Evolutionary conservation across 1,284 basidiomycete genomes (phyloP), one percentile per base, ranked within the genome.

Genomic region (Austroboletus niveus): DNA sequence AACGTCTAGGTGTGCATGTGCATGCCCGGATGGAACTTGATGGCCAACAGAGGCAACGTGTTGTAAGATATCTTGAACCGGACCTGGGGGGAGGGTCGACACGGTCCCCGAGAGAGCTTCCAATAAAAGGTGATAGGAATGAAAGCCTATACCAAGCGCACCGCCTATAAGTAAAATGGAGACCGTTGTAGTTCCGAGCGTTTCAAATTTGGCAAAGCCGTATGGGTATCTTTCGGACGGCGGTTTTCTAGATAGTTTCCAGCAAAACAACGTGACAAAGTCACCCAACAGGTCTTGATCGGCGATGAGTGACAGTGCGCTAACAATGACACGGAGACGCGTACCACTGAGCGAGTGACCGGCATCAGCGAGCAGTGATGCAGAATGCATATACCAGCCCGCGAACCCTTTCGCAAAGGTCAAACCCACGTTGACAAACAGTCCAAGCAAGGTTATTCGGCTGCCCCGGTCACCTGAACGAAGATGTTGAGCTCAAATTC

Each of bases 171-270:
- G 80, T 47, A 96, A 80, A 42, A 95, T 72, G 10, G 89, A 89
- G 46, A 96, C 88, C 30, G 87, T 84, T 8, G 90, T 82, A 10
- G 93, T 94, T 42, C 94, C 94, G 41, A 96, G 77, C 5, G 94
- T 95, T 71, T 98, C 95, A 61, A 94, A 95, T 72, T 98, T 98
- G 58, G 89, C 87, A 64, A 94, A 94, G 47, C 91, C 93, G 55
- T 90, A 89, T 0, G 93, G 94, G 66, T 94, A 96, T 54, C 71
- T 76, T 58, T 78, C 79, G 7, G 86, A 88, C 3, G 94, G 88
- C 17, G 87, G 81, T 63, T 81, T 84, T 50, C 92, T 82, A 2
- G 92, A 94, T 54, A 97, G 80, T 49, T 85, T 84, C 92, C 94
- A 98, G 63, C 89, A 92, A 60, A 92, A 88, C 17, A 99, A 79